A percentile compares a stretch with the other conserved stretches of the same genome.
phyloP scores from a whole-genome alignment of 1,284 basidiomycete genomes.

The Sanghuangporus weigelae region DNA sequence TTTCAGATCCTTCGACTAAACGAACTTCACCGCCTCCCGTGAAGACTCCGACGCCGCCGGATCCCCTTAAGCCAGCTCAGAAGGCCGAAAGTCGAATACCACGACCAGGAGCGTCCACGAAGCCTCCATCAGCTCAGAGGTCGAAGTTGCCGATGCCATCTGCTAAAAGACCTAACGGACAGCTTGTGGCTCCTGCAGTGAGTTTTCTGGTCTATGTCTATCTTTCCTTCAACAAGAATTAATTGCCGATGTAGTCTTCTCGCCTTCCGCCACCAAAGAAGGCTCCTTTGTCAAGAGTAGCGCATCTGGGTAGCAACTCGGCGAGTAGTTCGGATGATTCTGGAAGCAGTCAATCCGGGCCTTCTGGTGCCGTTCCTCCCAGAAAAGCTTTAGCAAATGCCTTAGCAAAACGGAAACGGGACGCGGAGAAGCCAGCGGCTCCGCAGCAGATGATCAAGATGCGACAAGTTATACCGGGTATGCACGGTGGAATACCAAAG shows the following conservation, averaged over 20 bases:
- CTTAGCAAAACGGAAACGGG: constrained; percentile 39
- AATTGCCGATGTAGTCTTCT: neutral
- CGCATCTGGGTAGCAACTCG: neutral
- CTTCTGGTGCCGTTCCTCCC: neutral
- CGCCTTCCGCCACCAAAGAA: constrained; percentile 2
- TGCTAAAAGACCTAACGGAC: neutral
- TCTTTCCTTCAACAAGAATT: neutral
- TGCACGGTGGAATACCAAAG: constrained; percentile 24
- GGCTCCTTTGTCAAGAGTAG: neutral
- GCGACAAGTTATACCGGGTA: constrained; percentile 35
- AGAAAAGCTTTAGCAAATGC: constrained; percentile 16
- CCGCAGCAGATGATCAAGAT: constrained; percentile 25
- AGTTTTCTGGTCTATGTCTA: neutral
- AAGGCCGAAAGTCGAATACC: constrained; percentile 55
- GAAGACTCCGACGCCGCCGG: neutral
- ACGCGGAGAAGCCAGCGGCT: constrained; percentile 24
- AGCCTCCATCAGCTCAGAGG: constrained; percentile 11
- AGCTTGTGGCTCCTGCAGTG: constrained; percentile 10
- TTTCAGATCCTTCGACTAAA: neutral
- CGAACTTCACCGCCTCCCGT: neutral
- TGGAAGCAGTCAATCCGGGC: constrained; percentile 7
- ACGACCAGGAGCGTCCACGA: constrained; percentile 40
- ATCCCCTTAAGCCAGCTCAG: neutral
- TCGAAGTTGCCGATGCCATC: neutral
- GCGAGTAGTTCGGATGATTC: constrained; percentile 17